These are phyloP conservation scores for Neurospora tetrasperma DNA, from an alignment of 495 filamentous ascomycete species.

Conservation along the genomic window DNA sequence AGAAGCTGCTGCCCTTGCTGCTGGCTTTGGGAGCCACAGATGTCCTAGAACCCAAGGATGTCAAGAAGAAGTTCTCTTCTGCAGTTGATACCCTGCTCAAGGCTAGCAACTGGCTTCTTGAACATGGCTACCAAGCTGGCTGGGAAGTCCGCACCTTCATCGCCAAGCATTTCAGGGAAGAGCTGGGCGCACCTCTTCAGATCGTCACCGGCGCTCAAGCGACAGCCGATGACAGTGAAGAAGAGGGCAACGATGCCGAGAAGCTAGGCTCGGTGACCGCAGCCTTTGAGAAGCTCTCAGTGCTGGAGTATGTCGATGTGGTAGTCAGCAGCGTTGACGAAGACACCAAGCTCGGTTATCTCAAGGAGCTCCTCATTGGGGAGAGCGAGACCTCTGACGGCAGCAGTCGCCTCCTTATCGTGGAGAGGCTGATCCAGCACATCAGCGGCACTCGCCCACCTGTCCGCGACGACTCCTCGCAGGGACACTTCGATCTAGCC, in stretches of 20 bases:
- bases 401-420: conserved; percentile 12
- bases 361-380: conserved; percentile 13
- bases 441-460: conserved; percentile 12
- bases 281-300: conserved; percentile 6
- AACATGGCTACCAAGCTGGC: conserved; percentile 16
- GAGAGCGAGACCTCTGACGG: neutral
- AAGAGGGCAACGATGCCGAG: neutral
- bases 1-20: conserved; percentile 9
- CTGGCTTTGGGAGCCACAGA: conserved; percentile 13
- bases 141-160: conserved; percentile 34
- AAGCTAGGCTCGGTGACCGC: neutral
- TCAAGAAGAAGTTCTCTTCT: conserved; percentile 4
- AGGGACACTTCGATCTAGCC: conserved; percentile 17
- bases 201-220: conserved; percentile 6
- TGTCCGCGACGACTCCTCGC: neutral
- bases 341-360: conserved; percentile 16
- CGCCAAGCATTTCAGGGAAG: conserved; percentile 17
- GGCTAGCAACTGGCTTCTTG: conserved; percentile 19
- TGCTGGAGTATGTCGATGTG: conserved; percentile 18
- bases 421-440: conserved; percentile 17
- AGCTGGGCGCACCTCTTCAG: conserved; percentile 11
- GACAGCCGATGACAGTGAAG: neutral
- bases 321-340: conserved; percentile 14
- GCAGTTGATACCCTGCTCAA: conserved; percentile 15
- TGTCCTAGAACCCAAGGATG: conserved; percentile 2